These are phyloP conservation scores for Colletotrichum incanum DNA, from an alignment of 2,329 filamentous ascomycete species.

Conservation along the genomic window DNA sequence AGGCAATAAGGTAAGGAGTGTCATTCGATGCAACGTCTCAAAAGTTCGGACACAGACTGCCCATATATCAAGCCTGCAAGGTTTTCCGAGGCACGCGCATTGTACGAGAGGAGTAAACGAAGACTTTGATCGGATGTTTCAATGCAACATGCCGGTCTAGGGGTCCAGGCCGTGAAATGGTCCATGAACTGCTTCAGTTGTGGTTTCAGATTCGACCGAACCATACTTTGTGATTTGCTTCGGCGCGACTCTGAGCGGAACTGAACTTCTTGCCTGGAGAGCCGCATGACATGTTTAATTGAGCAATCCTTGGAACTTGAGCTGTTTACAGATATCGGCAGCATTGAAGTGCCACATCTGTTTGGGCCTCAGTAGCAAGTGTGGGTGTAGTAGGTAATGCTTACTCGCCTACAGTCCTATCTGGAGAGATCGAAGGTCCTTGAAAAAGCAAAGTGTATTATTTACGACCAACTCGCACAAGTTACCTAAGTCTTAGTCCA, in stretches of 20 bases:
- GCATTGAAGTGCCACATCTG: too few species aligned
- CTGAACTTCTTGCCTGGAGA: neutral
- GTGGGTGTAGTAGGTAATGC: too few species aligned
- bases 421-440: too few species aligned
- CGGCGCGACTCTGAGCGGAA: too few species aligned
- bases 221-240: neutral
- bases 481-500: neutral
- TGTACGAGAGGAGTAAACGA: neutral
- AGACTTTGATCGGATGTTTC: conserved; percentile 5
- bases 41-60: conserved; percentile 1
- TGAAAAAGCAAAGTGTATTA: neutral
- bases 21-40: conserved; percentile 20
- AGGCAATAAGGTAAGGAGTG: neutral
- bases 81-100: neutral
- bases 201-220: conserved; percentile 22
- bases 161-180: neutral
- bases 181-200: conserved; percentile 9
- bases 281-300: neutral
- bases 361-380: too few species aligned
- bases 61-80: neutral
- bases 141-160: neutral
- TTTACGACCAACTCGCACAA: neutral
- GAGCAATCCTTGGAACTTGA: neutral
- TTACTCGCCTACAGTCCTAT: too few species aligned
- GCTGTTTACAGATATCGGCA: too few species aligned